These are phyloP conservation scores for Volutella citrinella DNA, from an alignment of 2,329 filamentous ascomycete genomes.

Conservation along the genomic window DNA sequence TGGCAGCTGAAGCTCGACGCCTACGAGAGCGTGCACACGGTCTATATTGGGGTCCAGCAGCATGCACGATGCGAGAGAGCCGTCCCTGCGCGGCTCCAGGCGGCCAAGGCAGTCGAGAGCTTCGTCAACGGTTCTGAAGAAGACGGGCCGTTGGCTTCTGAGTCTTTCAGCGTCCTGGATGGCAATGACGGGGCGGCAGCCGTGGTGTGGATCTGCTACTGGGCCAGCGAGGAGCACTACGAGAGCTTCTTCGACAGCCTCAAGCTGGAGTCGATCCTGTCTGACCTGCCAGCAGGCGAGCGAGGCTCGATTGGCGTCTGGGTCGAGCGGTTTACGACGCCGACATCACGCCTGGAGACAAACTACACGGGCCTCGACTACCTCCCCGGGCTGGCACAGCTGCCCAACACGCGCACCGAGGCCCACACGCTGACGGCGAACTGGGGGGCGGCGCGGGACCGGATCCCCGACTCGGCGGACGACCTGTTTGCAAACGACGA, in stretches of 20 bases:
- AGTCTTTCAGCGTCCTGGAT: conserved; percentile 16
- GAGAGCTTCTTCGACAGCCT: conserved; percentile 9
- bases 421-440: conserved; percentile 44
- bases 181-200: conserved; percentile 22
- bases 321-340: conserved; percentile 39
- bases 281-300: conserved; percentile 5
- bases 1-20: too few species aligned
- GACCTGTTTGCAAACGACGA: conserved; percentile 37
- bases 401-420: conserved; percentile 30
- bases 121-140: too few species aligned
- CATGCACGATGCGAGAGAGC: too few species aligned
- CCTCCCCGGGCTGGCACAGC: conserved; percentile 41
- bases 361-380: conserved; percentile 48
- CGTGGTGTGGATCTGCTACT: conserved; percentile 29
- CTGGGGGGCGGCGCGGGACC: conserved; percentile 49
- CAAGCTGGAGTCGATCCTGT: conserved; percentile 12
- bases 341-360: conserved; percentile 40
- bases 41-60: too few species aligned
- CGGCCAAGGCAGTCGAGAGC: too few species aligned
- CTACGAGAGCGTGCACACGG: too few species aligned
- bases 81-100: too few species aligned
- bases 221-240: conserved; percentile 17
- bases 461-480: conserved; percentile 43
- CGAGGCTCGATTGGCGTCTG: conserved; percentile 37
- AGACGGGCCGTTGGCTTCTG: conserved; percentile 7